These are phyloP conservation scores for Claviceps pazoutovae DNA, from an alignment of 2,329 filamentous ascomycete species.

Conservation along the genomic window DNA sequence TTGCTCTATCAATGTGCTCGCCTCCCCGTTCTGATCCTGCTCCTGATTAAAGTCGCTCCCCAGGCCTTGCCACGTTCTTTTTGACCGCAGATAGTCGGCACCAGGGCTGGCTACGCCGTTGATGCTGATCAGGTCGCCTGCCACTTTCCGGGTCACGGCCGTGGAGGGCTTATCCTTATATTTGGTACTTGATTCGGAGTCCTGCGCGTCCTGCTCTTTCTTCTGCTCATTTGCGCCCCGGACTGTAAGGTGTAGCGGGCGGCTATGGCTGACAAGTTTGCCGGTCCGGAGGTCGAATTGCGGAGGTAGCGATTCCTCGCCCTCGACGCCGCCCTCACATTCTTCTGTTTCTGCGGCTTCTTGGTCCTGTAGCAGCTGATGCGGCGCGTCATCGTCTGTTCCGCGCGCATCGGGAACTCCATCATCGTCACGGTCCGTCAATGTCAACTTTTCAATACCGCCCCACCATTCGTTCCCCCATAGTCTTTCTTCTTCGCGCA, in stretches of 20 bases:
- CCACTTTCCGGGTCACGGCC: constrained; percentile 42
- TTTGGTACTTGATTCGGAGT: background rate
- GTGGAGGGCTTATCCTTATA: background rate
- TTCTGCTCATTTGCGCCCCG: constrained; percentile 8
- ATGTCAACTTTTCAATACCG: constrained; percentile 62
- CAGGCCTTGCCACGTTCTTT: constrained; percentile 81
- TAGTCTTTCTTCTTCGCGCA: constrained; percentile 58
- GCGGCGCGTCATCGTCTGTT: background rate
- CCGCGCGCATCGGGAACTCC: background rate
- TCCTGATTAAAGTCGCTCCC: constrained; percentile 67
- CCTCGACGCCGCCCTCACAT: constrained; percentile 30
- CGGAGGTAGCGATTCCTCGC: constrained; percentile 64
- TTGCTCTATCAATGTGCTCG: constrained; percentile 63
- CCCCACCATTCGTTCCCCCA: constrained; percentile 87
- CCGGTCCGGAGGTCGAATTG: constrained; percentile 90
- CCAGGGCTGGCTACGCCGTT: constrained; percentile 83
- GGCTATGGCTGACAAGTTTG: constrained; percentile 62
- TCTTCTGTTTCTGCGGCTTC: background rate
- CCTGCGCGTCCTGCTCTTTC: background rate
- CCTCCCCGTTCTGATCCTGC: constrained; percentile 15
- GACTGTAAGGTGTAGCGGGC: constrained; percentile 50
- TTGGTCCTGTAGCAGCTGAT: background rate
- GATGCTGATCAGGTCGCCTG: constrained; percentile 62
- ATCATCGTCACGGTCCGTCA: background rate
- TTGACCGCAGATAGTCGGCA: constrained; percentile 69